phyloP scores from a whole-genome alignment of 305 asterid genomes.

The Fraxinus greggii region DNA sequence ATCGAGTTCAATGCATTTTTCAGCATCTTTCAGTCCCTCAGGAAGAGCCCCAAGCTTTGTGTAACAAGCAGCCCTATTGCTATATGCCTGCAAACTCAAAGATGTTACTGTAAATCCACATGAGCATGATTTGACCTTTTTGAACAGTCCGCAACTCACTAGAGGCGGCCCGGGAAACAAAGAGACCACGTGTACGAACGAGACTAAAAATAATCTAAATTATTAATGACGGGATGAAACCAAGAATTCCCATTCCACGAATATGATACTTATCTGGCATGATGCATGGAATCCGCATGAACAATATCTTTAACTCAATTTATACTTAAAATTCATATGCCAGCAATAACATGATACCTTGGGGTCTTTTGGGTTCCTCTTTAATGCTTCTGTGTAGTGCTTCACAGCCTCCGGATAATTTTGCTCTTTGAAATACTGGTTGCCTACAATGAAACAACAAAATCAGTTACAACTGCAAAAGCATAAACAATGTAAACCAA shows the following conservation, averaged over 20 bases:
- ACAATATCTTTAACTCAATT: not conserved
- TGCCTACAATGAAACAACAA: constrained; percentile 41
- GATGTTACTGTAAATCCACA: not conserved
- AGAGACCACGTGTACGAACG: too few species aligned
- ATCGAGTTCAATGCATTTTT: constrained; percentile 88
- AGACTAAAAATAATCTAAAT: too few species aligned
- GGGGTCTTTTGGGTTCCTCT: constrained; percentile 77
- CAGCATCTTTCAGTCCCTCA: constrained; percentile 92
- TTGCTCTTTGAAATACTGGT: constrained; percentile 78
- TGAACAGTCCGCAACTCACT: too few species aligned
- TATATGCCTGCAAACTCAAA: constrained; percentile 57
- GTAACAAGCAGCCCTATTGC: constrained; percentile 94
- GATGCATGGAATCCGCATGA: too few species aligned
- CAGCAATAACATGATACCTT: constrained; percentile 40
- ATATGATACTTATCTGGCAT: too few species aligned
- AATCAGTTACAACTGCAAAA: not conserved
- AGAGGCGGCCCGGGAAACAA: too few species aligned
- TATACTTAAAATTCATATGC: not conserved
- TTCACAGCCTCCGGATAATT: constrained; percentile 85
- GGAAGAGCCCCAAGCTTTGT: constrained; percentile 93
- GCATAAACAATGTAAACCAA: not conserved
- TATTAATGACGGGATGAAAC: too few species aligned
- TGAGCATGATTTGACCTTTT: too few species aligned
- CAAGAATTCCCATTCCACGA: too few species aligned
- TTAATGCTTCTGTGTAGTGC: constrained; percentile 79